Percentiles rank a stretch among this genome's conserved stretches.
These are phyloP conservation scores for Phytophthora meadii DNA, from an alignment of 352 stramenopile species.

Conservation along the genomic window DNA sequence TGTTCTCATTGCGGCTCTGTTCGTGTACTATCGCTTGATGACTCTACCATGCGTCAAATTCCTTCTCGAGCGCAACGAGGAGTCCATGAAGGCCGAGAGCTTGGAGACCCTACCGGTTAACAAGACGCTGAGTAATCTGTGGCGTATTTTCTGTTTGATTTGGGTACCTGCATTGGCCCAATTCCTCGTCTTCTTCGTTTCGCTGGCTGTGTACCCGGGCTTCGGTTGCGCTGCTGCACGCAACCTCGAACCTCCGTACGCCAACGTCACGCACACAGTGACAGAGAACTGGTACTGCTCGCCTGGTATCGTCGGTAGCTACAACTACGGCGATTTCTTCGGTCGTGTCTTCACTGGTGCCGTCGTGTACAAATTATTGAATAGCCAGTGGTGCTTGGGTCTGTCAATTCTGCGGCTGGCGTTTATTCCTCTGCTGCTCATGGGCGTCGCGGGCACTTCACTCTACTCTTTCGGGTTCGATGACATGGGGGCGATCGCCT, in stretches of 20 bases:
- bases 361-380: constrained; percentile 61
- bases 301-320: constrained; percentile 62
- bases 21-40: constrained; percentile 48
- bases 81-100: constrained; percentile 32
- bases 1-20: constrained; percentile 50
- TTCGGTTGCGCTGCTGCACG: constrained; percentile 52
- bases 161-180: constrained; percentile 52
- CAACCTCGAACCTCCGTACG: constrained; percentile 43
- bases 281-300: constrained; percentile 54
- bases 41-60: constrained; percentile 54
- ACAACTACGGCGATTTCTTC: constrained; percentile 75
- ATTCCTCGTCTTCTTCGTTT: constrained; percentile 70
- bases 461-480: constrained; percentile 59
- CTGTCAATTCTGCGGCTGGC: constrained; percentile 50
- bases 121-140: constrained; percentile 45
- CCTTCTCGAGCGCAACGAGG: constrained; percentile 59
- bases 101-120: constrained; percentile 30
- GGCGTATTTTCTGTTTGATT: constrained; percentile 61
- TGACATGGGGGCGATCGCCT: constrained; percentile 36
- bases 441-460: constrained; percentile 56
- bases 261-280: constrained; percentile 20
- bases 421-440: constrained; percentile 67
- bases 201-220: constrained; percentile 58
- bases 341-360: constrained; percentile 56
- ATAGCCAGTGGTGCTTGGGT: constrained; percentile 45